Base-by-base conservation (phyloP, 2,329 filamentous ascomycete species). In the Paraphoma chrysanthemicola region DNA sequence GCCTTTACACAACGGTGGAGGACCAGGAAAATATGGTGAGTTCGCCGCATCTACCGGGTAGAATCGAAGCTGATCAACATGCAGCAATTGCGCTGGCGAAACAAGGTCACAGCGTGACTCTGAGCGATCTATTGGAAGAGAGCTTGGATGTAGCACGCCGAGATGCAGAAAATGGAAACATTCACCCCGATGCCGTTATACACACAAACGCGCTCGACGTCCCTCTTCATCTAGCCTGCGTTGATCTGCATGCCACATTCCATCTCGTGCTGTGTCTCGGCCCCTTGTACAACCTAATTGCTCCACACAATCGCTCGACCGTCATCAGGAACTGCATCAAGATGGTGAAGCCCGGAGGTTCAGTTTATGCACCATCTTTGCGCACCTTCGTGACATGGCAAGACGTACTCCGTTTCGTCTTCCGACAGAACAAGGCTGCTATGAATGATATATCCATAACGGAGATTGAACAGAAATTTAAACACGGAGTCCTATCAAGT, bases 121-220 rank as follows among this genome's bases (percentile, higher is more conserved):
- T 41, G 16, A 41, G 6, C n/a, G 14, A n/a, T n/a, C n/a, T 41
- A 14, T 41, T 16, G 38, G 38, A 41, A 14, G 16, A 41, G 38
- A 41, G 38, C 38, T 41, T 41, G 38, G 14, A 41, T 14, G 38
- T 49, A 12, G 47, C 47, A 41, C 17, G 47, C 23, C 31, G 5
- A 11, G 41, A 49, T 12, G 36, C 36, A 17, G 47, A 49, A 14
- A 41, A 49, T 6, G 17, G 30, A 49, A 18, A 10, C 16, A 18
- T 49, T 17, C 36, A 41, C 0, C 47, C 41, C 17, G 41, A 49
- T 9, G 47, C 47, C 33, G 30, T 49, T 31, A 41, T 49, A n/a
- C 47, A 49, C 47, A 18, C 47, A 41, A 49, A 49, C 28, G 47
- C 47, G 6, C 47, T 49, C 33, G 47, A 42, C 10, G 41, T 49